phyloP scores from a whole-genome alignment of 441 rosid genomes.

The Pelargonium fulgidum region DNA sequence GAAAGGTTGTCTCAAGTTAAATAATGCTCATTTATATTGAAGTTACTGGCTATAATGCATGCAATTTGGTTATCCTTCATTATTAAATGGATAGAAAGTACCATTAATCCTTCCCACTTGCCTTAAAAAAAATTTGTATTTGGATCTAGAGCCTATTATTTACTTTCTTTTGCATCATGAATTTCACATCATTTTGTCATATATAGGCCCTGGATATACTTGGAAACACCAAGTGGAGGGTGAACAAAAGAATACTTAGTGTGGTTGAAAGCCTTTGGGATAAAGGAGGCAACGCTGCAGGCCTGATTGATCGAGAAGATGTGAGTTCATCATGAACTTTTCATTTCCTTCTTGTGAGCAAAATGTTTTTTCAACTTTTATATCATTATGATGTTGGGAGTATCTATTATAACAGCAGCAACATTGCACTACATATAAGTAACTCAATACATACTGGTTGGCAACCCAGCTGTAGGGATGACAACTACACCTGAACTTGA shows the following conservation, averaged over 20 bases:
- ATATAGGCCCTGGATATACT: constrained; percentile 81
- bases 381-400: background rate
- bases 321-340: constrained; percentile 36
- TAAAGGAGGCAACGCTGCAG: constrained; percentile 70
- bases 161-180: constrained; percentile 18
- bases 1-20: background rate
- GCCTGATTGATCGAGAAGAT: constrained; percentile 85
- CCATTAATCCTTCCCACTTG: background rate
- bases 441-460: constrained; percentile 5
- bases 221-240: constrained; percentile 92
- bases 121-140: background rate
- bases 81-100: constrained; percentile 3
- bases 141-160: background rate
- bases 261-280: constrained; percentile 93
- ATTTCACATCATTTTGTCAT: constrained; percentile 15
- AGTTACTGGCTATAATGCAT: background rate
- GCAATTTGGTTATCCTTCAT: background rate
- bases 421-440: background rate
- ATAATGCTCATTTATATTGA: background rate
- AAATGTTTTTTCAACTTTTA: background rate
- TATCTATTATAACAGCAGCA: background rate
- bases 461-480: no score
- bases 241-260: constrained; percentile 71
- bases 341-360: background rate
- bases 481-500: no score